phyloP scores from a whole-genome alignment of 1,284 basidiomycete genomes.

The Xerocomus minutiporus region DNA sequence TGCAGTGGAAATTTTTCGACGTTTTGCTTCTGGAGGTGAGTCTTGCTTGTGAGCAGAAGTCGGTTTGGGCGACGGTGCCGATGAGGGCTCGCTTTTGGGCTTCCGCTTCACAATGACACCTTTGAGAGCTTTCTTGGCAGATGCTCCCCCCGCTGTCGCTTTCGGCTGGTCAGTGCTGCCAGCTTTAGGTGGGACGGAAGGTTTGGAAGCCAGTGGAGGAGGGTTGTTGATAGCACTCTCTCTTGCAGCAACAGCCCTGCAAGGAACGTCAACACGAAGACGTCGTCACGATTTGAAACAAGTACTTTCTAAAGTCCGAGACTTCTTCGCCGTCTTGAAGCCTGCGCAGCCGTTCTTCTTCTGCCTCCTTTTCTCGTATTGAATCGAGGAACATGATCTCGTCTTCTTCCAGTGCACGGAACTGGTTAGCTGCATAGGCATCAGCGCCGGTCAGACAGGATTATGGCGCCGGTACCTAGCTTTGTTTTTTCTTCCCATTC shows the following conservation, averaged over 20 bases:
- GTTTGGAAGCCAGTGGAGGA: constrained; percentile 18
- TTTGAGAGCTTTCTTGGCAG: constrained; percentile 57
- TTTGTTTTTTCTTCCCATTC: constrained; percentile 94
- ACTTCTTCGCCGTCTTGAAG: constrained; percentile 79
- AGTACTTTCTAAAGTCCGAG: constrained; percentile 71
- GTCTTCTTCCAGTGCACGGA: constrained; percentile 85
- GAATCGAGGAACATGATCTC: constrained; percentile 87
- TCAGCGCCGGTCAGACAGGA: constrained; percentile 10
- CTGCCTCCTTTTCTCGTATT: constrained; percentile 69
- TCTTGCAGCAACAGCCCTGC: constrained; percentile 71
- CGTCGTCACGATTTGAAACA: constrained; percentile 18
- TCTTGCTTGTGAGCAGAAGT: constrained; percentile 17
- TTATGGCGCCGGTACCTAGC: constrained; percentile 47
- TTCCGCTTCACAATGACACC: constrained; percentile 79
- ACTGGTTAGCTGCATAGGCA: constrained; percentile 69
- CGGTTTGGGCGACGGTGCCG: constrained; percentile 17
- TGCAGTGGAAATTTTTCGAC: constrained; percentile 45
- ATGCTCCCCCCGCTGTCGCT: constrained; percentile 40
- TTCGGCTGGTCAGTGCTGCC: constrained; percentile 23
- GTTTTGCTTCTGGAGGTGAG: constrained; percentile 44
- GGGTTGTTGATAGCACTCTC: constrained; percentile 48
- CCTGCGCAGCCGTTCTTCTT: constrained; percentile 69
- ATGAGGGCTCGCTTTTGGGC: constrained; percentile 36
- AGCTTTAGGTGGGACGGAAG: constrained; percentile 15
- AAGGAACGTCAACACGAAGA: constrained; percentile 15